Evolutionary conservation across 2,329 filamentous ascomycete genomes (phyloP).

Genomic region (Xylariomycetidae sp.): DNA sequence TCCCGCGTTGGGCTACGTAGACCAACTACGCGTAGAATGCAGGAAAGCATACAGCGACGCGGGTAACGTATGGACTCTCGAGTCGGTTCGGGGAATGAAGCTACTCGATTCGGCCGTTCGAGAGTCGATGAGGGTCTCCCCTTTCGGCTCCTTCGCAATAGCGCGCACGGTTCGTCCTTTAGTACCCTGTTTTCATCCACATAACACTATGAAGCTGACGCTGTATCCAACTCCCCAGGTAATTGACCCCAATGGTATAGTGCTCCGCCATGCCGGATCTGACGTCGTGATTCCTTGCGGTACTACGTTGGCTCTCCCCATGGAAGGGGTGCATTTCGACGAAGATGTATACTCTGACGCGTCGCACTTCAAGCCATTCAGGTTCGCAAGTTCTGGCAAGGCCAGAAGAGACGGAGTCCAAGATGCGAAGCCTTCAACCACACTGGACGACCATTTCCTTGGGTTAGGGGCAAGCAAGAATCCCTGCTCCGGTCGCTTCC

Average conservation of each 20-base stretch:
- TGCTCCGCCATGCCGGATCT: slow-evolving; percentile 3
- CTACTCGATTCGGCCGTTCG: slow-evolving; percentile 7
- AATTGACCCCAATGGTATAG: slow-evolving; percentile 7
- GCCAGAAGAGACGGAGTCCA: neutral
- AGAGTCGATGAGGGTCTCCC: slow-evolving; percentile 5
- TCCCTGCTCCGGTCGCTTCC: slow-evolving; percentile 8
- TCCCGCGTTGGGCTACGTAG: slow-evolving; percentile 6
- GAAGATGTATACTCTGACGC: slow-evolving; percentile 5
- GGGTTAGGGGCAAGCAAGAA: slow-evolving; percentile 8
- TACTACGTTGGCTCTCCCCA: neutral
- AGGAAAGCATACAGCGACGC: neutral
- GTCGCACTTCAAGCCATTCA: slow-evolving; percentile 3
- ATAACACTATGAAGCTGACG: no score
- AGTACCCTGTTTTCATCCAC: neutral
- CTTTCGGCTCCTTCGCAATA: slow-evolving; percentile 3
- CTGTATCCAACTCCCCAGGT: no score
- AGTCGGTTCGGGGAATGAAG: slow-evolving; percentile 4
- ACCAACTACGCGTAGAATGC: slow-evolving; percentile 6
- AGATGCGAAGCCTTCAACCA: slow-evolving; percentile 2
- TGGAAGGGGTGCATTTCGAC: neutral
- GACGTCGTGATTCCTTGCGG: slow-evolving; percentile 4
- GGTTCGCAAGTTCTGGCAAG: neutral
- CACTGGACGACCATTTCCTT: slow-evolving; percentile 3
- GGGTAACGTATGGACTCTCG: slow-evolving; percentile 3
- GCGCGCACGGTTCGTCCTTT: slow-evolving; percentile 3